Percentiles rank a stretch among this genome's conserved stretches.
Evolutionary conservation across 2,329 filamentous ascomycete species (phyloP).

Genomic region (Fusarium virguliforme): DNA sequence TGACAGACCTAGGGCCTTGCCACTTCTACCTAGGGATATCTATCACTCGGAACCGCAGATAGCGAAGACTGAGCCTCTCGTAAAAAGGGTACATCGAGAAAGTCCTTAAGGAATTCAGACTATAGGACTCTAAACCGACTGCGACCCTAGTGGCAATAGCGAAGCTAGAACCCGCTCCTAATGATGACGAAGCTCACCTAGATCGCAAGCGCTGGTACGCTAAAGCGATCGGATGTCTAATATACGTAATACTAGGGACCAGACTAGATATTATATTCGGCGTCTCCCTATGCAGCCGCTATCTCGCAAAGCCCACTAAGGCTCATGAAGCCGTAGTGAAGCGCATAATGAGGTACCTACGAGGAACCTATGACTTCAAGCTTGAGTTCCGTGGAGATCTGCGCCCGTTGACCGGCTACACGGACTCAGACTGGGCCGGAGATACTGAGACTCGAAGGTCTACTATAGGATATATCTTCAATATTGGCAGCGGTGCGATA

Average conservation of each 20-base stretch:
- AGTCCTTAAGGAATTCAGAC: neutral
- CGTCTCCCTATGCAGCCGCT: neutral
- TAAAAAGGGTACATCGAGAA: neutral
- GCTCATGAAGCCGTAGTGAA: neutral
- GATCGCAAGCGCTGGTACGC: neutral
- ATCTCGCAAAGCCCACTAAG: neutral
- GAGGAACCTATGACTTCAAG: neutral
- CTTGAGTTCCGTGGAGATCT: neutral
- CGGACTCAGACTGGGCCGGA: neutral
- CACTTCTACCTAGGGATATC: neutral
- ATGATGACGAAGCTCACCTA: neutral
- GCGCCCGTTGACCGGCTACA: neutral
- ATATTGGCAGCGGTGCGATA: neutral
- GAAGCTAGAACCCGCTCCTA: neutral
- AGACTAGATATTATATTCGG: neutral
- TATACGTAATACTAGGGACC: neutral
- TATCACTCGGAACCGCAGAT: neutral
- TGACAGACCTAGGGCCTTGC: neutral
- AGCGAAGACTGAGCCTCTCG: neutral
- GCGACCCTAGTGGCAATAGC: neutral
- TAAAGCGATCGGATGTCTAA: neutral
- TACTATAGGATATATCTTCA: neutral
- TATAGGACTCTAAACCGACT: neutral
- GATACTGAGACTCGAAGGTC: neutral
- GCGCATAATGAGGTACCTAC: neutral